phyloP scores from a whole-genome alignment of 2,329 filamentous ascomycete genomes.

The Neodidymelliopsis sp. region DNA sequence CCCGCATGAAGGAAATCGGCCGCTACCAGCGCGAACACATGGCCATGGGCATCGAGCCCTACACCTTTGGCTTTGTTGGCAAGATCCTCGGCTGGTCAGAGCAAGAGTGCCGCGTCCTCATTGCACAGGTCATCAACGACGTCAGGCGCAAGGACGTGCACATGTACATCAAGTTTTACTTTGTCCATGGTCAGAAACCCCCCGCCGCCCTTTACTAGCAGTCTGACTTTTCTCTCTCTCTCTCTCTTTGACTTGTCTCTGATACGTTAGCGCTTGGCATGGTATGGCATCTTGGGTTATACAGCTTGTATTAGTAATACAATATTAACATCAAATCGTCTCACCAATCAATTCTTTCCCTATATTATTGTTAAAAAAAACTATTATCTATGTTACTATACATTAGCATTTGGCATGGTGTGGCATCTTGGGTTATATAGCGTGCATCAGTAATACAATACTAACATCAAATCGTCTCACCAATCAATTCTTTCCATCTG shows the following conservation, averaged over 20 bases:
- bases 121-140: constrained; percentile 43
- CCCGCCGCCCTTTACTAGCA: not conserved
- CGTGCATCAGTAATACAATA: too few species aligned
- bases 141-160: constrained; percentile 40
- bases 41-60: constrained; percentile 46
- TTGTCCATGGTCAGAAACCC: constrained; percentile 43
- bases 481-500: too few species aligned
- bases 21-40: constrained; percentile 50
- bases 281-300: not conserved
- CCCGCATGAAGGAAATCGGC: constrained; percentile 59
- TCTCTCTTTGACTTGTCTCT: too few species aligned
- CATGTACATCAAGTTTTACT: constrained; percentile 46
- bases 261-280: too few species aligned
- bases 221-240: too few species aligned
- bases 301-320: too few species aligned
- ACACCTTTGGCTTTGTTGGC: constrained; percentile 46
- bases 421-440: not conserved
- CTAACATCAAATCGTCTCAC: too few species aligned
- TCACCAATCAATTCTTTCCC: too few species aligned
- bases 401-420: too few species aligned
- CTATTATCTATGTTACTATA: not conserved
- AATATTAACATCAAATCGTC: too few species aligned
- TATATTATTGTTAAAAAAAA: not conserved
- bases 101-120: constrained; percentile 44
- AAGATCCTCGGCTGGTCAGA: constrained; percentile 47